phyloP scores from a whole-genome alignment of 73 alveolate species.

The Tetrahymena borealis region DNA sequence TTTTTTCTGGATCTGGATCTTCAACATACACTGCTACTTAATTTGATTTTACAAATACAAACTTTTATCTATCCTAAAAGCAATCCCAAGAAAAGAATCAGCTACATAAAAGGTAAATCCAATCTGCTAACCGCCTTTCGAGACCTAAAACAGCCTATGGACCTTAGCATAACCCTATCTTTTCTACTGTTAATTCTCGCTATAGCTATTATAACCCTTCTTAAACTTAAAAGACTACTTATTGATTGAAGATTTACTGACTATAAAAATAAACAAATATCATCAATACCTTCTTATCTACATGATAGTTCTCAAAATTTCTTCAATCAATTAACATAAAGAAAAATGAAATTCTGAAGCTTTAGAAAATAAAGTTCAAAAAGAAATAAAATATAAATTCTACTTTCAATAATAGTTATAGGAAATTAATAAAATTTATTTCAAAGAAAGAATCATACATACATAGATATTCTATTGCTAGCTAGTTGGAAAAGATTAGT shows the following conservation, averaged over 20 bases:
- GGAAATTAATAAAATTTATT: no score
- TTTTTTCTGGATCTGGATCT: neutral
- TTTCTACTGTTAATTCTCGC: neutral
- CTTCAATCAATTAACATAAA: no score
- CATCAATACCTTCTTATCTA: no score
- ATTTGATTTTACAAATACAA: neutral
- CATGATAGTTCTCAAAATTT: no score
- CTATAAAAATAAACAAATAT: neutral
- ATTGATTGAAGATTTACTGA: neutral
- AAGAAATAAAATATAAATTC: no score
- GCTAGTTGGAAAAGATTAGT: no score
- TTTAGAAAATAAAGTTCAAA: no score
- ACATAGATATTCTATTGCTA: no score
- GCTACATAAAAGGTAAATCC: neutral
- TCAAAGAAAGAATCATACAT: no score
- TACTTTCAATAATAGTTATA: no score
- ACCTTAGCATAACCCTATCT: neutral
- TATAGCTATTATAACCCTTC: neutral
- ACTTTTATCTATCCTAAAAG: neutral
- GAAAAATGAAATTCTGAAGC: no score
- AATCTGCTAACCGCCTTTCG: neutral
- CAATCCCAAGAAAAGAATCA: neutral
- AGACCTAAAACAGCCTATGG: neutral
- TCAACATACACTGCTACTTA: neutral
- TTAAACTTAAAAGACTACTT: neutral